phyloP scores from a whole-genome alignment of 2,329 filamentous ascomycete species.

The Tolypocladium ophioglossoides region DNA sequence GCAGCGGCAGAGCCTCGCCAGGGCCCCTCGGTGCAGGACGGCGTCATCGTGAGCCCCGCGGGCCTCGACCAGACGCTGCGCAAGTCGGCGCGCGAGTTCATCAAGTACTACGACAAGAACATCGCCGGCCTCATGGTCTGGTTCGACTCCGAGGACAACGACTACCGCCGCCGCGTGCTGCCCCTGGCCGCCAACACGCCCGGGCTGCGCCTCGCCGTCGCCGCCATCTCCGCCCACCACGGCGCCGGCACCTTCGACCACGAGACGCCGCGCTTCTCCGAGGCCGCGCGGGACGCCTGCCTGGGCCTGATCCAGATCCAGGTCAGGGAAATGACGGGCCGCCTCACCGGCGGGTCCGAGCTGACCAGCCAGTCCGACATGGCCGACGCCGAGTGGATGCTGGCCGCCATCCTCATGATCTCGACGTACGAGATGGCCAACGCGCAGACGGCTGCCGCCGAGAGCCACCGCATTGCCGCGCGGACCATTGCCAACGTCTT shows the following conservation, averaged over 20 bases:
- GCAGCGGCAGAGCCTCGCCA: neutral
- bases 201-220: slow-evolving; percentile 16
- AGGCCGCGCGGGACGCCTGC: slow-evolving; percentile 16
- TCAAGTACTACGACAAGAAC: slow-evolving; percentile 18
- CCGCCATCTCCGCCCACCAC: slow-evolving; percentile 18
- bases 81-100: slow-evolving; percentile 11
- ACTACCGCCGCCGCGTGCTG: slow-evolving; percentile 15
- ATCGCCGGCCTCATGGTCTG: slow-evolving; percentile 20
- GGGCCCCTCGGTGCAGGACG: neutral
- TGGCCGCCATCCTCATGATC: slow-evolving; percentile 19
- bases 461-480: slow-evolving; percentile 16
- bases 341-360: slow-evolving; percentile 10
- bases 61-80: slow-evolving; percentile 8
- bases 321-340: slow-evolving; percentile 13
- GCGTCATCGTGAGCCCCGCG: neutral
- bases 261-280: slow-evolving; percentile 11
- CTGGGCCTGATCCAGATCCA: slow-evolving; percentile 13
- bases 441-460: slow-evolving; percentile 13
- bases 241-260: slow-evolving; percentile 11
- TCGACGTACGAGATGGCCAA: slow-evolving; percentile 19
- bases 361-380: slow-evolving; percentile 12
- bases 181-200: slow-evolving; percentile 15
- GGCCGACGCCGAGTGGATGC: slow-evolving; percentile 17
- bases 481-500: slow-evolving; percentile 18
- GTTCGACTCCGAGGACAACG: slow-evolving; percentile 18